Base-by-base conservation (phyloP, 2,329 filamentous ascomycete genomes). In the Cladosporium oxysporum region DNA sequence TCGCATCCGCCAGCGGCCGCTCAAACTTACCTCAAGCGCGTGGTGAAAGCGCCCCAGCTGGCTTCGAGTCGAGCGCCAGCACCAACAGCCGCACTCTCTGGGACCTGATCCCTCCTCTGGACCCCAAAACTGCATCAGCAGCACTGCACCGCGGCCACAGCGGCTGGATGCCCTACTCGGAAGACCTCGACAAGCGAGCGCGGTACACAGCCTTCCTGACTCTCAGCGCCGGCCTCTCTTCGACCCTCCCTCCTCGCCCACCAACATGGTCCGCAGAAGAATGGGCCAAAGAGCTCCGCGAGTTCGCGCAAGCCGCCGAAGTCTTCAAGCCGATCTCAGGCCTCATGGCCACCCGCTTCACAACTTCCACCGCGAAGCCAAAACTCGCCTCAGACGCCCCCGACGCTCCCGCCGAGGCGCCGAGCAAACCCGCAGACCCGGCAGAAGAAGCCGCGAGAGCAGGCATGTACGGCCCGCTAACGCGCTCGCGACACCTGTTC, bases 251-350 rank as follows among this genome's bases (percentile, higher is more conserved):
- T 0, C 83, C 86, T 66, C 82, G 85, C 55, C 77, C 79, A 2
- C 74, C 80, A 3, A 80, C 79, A 0, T 80, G 83, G 64, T 85
- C 82, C 6, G 85, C 85, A 26, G 88, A 92, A 49, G 91, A 95
- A 61, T 97, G 91, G 88, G 77, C 89, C 37, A 88, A 88, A 65
- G 95, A 99, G 77, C 82, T 97, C 63, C 82, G 84, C 55, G 88
- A 99, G 73, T 97, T 97, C 73, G 83, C 86, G 14, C 86, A 88
- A 64, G 89, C 89, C 5, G 90, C 90, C 0, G 82, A 88, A 71
- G 88, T 98, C 23, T 99, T 98, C 82, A 94, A 91, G 76, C 95
- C 95, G 0, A 91, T 96, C 80, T 92, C 91, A 2, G 93, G 93
- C 0, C 84, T 92, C 69, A 98, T 99, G 92, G 95, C 94, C 18